Base-by-base conservation (phyloP, 2,329 filamentous ascomycete genomes). In the Cladosporium phlei region DNA sequence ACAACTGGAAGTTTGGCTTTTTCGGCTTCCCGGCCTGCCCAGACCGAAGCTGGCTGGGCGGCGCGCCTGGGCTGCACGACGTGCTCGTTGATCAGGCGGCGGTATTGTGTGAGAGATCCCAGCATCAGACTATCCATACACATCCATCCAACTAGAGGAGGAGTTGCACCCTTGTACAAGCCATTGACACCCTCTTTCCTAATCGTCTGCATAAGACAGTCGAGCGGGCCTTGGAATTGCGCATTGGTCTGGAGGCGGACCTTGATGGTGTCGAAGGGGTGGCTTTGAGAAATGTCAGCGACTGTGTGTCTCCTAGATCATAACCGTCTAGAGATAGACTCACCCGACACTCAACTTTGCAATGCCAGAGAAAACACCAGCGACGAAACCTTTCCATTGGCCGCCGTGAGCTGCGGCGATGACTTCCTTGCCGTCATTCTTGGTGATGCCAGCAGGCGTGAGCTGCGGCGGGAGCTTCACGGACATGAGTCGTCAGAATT, bases 61-160 rank as follows among this genome's bases (percentile, higher is more conserved):
- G 56, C 53, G 38, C 56, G 54, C 21, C 60, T 48, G 71, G 80
- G 56, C 75, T 77, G 62, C 69, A 93, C 96, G 59, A 96, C 70
- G 57, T 88, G 78, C 61, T 93, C 83, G 53, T 86, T 84, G 12
- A 97, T 73, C 35, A 96, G 67, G 38, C 87, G 84, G 28, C 91
- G 86, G 72, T 97, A 97, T 39, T 95, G 78, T 19, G 86, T 95
- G 55, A 98, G 74, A 14, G 87, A 94, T 32, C 93, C 93, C 25
- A 97, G 78, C 90, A 97, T 95, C 71, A 85, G 66, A 46, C 77
- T 82, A 71, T 98, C 93, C 91, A 97, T 97, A 61, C 94, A 88
- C 86, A 97, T 95, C 93, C 93, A 97, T 58, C 93, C 93, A 42
- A 96, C 81, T 38, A 97, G 74, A 43, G 93, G 93, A 47, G 91